Conservation (phyloP, 179 eudicot genomes). For the Sideroxylon spinosum region DNA sequence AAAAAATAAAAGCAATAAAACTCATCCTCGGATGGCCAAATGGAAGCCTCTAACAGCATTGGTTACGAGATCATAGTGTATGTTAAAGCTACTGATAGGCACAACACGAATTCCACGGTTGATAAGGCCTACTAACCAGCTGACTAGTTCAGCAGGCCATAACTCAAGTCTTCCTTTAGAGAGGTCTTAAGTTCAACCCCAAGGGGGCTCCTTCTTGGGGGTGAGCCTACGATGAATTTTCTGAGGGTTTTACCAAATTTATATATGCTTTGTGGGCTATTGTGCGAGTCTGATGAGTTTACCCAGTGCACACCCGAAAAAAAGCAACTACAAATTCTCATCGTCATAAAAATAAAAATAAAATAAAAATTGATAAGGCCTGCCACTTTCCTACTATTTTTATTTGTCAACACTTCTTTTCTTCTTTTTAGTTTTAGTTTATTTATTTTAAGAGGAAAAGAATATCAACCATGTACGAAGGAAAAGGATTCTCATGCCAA, state of each 20-base stretch:
- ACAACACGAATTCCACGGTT: background rate
- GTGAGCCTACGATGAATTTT: no score
- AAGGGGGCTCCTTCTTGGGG: no score
- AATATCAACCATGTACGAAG: background rate
- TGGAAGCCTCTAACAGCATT: background rate
- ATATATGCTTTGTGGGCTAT: no score
- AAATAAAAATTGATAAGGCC: no score
- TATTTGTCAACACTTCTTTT: background rate
- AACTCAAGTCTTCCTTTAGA: no score
- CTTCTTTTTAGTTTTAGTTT: background rate
- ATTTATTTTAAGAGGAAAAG: background rate
- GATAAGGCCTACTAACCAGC: background rate
- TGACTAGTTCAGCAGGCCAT: no score
- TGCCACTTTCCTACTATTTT: background rate
- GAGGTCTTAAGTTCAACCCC: no score
- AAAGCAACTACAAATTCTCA: no score
- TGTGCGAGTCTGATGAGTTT: no score
- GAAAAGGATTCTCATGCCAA: constrained; percentile 6
- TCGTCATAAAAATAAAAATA: no score
- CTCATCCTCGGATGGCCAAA: background rate
- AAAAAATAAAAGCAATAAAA: background rate
- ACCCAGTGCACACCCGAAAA: no score
- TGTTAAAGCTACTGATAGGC: background rate
- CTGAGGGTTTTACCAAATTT: no score
- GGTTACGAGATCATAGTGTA: background rate